phyloP scores from a whole-genome alignment of 148 eudicot species.

The Rhododendron mucronatum region DNA sequence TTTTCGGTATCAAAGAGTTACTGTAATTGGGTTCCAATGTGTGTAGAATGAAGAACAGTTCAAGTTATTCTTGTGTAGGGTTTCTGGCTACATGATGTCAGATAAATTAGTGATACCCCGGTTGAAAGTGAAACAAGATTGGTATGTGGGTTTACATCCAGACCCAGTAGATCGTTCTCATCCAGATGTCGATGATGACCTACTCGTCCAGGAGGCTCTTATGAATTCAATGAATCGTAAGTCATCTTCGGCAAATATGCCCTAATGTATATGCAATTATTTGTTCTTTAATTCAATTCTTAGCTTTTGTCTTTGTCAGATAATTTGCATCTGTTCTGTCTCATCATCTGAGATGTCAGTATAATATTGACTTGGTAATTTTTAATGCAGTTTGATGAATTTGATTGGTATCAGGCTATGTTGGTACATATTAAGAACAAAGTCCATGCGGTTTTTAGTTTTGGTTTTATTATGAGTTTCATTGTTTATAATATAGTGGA shows the following conservation, averaged over 20 bases:
- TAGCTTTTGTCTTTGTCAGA: neutral
- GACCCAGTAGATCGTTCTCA: conserved; percentile 97
- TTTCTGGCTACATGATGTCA: conserved; percentile 92
- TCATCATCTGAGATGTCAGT: neutral
- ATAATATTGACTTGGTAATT: neutral
- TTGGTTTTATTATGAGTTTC: neutral
- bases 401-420: neutral
- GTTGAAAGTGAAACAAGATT: conserved; percentile 72
- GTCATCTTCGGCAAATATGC: conserved; percentile 20
- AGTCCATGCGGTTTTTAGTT: neutral
- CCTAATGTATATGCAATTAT: neutral
- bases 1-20: neutral
- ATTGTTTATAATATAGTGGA: neutral
- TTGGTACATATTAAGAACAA: neutral
- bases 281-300: neutral
- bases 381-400: neutral
- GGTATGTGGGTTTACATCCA: conserved; percentile 71
- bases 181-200: conserved; percentile 90
- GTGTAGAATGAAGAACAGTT: neutral
- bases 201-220: conserved; percentile 66
- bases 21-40: neutral
- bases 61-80: conserved; percentile 36
- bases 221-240: conserved; percentile 49
- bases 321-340: neutral
- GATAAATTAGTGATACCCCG: conserved; percentile 91